Evolutionary conservation across 2,329 filamentous ascomycete genomes (phyloP).

Genomic region (Curvularia lunata): DNA sequence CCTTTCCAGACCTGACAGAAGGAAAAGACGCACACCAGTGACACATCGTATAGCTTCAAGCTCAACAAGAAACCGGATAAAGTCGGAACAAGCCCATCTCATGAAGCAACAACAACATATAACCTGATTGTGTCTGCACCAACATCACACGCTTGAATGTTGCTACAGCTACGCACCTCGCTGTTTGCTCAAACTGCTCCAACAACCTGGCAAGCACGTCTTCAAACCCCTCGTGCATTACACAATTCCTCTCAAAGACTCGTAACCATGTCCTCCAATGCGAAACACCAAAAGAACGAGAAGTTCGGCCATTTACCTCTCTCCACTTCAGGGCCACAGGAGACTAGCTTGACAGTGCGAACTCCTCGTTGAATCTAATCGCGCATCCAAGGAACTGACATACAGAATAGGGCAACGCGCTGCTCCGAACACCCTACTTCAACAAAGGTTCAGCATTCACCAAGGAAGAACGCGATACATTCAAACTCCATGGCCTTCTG

Average conservation of each 20-base stretch:
- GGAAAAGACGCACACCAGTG: not conserved
- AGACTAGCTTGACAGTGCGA: slow-evolving; percentile 48
- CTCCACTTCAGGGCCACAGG: slow-evolving; percentile 51
- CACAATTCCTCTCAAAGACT: not conserved
- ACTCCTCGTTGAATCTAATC: not conserved
- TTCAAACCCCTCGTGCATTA: not conserved
- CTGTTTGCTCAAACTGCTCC: not conserved
- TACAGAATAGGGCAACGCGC: slow-evolving; percentile 48
- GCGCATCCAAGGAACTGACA: not conserved
- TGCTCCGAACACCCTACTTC: slow-evolving; percentile 71
- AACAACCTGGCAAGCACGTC: not conserved
- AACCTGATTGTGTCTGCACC: not conserved
- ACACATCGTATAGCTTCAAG: not conserved
- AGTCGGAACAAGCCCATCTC: not conserved
- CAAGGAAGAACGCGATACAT: slow-evolving; percentile 68
- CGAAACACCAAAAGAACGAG: slow-evolving; percentile 33
- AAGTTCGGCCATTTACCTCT: slow-evolving; percentile 50
- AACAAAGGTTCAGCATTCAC: slow-evolving; percentile 87
- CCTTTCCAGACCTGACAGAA: not conserved
- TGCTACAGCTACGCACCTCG: not conserved
- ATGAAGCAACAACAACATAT: not conserved
- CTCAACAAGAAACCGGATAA: not conserved
- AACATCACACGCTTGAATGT: not conserved
- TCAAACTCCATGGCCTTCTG: slow-evolving; percentile 75
- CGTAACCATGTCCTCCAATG: slow-evolving; percentile 19